A percentile compares a stretch with the other conserved stretches of the same genome.
These are phyloP conservation scores for Luffa acutangula DNA, from an alignment of 306 rosid species.

Conservation along the genomic window DNA sequence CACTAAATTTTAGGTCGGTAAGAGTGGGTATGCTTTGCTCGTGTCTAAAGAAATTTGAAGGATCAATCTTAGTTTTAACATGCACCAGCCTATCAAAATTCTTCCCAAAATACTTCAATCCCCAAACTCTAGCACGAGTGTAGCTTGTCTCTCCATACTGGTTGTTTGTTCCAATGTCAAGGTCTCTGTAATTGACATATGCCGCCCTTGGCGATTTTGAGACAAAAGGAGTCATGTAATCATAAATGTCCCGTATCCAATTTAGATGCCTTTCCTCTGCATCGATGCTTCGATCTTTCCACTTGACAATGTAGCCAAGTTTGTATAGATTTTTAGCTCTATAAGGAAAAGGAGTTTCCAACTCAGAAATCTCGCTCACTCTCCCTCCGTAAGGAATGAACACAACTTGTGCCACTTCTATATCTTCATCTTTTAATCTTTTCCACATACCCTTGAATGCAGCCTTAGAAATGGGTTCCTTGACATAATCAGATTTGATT, in stretches of 20 bases:
- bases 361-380: not conserved
- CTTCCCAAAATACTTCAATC: not conserved
- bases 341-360: not conserved
- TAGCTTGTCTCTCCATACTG: not conserved
- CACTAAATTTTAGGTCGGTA: not conserved
- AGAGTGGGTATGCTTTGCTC: not conserved
- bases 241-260: not conserved
- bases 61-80: not conserved
- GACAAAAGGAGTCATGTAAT: not conserved
- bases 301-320: not conserved
- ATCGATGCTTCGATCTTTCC: not conserved
- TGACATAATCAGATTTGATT: not conserved
- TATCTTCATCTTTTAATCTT: not conserved
- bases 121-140: not conserved
- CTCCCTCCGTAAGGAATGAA: not conserved
- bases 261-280: not conserved
- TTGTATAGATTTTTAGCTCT: not conserved
- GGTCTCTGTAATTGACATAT: not conserved
- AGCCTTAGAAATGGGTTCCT: not conserved
- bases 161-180: not conserved
- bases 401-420: not conserved
- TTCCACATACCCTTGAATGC: not conserved
- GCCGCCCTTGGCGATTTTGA: not conserved
- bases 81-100: not conserved
- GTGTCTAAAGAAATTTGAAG: not conserved